phyloP scores from a whole-genome alignment of 2,329 filamentous ascomycete genomes.

The Aspergillus melleus region DNA sequence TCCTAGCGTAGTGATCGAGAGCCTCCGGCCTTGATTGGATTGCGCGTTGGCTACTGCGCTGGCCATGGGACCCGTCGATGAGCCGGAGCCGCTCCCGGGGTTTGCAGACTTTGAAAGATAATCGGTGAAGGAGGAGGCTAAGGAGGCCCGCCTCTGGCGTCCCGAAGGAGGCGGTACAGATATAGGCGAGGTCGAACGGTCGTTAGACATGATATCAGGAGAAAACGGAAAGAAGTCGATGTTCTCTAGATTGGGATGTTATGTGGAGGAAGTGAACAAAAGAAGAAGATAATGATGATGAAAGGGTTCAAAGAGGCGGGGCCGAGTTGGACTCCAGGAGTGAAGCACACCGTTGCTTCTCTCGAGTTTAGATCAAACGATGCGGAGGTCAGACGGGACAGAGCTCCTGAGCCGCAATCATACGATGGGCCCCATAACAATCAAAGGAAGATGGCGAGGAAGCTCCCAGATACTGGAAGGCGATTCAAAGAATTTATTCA shows the following conservation, averaged over 20 bases:
- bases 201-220: constrained; percentile 43
- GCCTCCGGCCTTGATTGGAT: constrained; percentile 59
- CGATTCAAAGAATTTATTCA: background rate
- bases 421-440: background rate
- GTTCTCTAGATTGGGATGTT: background rate
- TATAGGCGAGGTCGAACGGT: constrained; percentile 41
- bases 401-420: no score
- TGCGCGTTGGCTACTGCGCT: constrained; percentile 51
- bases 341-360: no score
- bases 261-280: background rate
- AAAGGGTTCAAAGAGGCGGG: background rate
- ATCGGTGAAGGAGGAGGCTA: constrained; percentile 44
- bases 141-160: constrained; percentile 48
- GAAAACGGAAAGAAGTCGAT: background rate
- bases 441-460: background rate
- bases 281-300: no score
- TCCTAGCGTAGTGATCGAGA: constrained; percentile 73
- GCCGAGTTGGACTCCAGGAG: background rate
- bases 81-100: constrained; percentile 15
- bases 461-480: background rate
- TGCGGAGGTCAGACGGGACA: no score
- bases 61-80: constrained; percentile 51
- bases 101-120: constrained; percentile 37
- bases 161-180: constrained; percentile 35
- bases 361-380: no score